Conservation (phyloP, 1,284 basidiomycete genomes). For the Microbotryomycetes sp. region DNA sequence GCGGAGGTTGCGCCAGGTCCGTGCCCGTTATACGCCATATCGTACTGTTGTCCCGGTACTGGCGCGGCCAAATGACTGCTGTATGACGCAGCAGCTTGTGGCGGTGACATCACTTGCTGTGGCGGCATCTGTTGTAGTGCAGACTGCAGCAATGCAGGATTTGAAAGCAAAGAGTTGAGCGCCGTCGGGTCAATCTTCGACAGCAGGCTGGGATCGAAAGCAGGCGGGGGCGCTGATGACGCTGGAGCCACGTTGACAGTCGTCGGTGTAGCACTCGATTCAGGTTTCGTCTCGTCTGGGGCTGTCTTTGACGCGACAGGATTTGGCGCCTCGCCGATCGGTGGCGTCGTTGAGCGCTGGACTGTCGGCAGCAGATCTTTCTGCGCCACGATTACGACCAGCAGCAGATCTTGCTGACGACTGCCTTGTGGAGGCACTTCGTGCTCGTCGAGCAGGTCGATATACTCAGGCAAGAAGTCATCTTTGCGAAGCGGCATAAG, state of each 20-base stretch:
- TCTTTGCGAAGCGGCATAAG: conserved; percentile 67
- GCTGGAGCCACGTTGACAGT: not conserved
- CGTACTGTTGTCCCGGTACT: too few relatives aligned
- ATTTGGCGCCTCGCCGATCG: not conserved
- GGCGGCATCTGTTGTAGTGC: not conserved
- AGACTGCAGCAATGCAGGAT: conserved; percentile 17
- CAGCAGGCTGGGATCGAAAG: conserved; percentile 1
- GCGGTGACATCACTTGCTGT: not conserved
- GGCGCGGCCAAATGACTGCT: too few relatives aligned
- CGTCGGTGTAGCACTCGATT: not conserved
- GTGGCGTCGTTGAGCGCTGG: not conserved
- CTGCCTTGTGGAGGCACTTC: conserved; percentile 52
- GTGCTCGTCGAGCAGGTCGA: conserved; percentile 76
- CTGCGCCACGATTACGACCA: conserved; percentile 74
- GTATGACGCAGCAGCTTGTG: conserved; percentile 5
- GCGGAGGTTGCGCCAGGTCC: not conserved
- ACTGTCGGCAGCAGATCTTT: conserved; percentile 42
- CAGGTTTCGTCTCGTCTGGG: not conserved
- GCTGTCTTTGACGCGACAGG: not conserved
- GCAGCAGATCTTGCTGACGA: conserved; percentile 57
- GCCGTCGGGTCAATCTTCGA: conserved; percentile 20
- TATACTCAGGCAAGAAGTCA: conserved; percentile 69
- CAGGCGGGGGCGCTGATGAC: not conserved
- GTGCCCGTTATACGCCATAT: not conserved
- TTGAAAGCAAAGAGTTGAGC: conserved; percentile 23